Percentiles rank a stretch among this genome's conserved stretches.
phyloP scores from a whole-genome alignment of 768 basidiomycete genomes.

The Agaricus subrufescens region DNA sequence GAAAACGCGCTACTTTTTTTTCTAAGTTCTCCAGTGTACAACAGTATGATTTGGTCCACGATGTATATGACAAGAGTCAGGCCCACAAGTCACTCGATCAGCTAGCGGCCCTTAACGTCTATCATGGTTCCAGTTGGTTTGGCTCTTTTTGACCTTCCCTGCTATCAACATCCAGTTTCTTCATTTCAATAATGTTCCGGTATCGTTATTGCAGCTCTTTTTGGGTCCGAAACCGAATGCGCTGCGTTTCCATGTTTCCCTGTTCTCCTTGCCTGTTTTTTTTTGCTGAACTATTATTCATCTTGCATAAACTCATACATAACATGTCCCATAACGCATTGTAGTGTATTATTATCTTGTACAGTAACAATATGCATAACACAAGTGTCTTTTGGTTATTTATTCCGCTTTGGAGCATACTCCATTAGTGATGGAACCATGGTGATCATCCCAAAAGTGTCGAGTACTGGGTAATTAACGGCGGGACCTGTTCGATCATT shows the following conservation, averaged over 20 bases:
- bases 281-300: slow-evolving; percentile 6
- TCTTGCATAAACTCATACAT: slow-evolving; percentile 3
- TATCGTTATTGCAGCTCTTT: slow-evolving; percentile 21
- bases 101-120: no score
- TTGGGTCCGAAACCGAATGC: neutral
- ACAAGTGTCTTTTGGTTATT: neutral
- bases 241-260: neutral
- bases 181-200: slow-evolving; percentile 1
- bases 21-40: no score
- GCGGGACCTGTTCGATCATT: neutral
- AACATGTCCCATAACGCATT: neutral
- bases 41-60: no score
- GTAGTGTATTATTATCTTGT: slow-evolving; percentile 7
- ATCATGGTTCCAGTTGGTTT: no score
- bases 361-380: slow-evolving; percentile 3
- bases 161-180: neutral
- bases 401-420: no score
- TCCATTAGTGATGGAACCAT: no score
- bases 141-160: neutral
- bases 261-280: neutral
- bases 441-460: neutral
- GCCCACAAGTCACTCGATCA: no score
- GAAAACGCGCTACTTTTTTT: no score
- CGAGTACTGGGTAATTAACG: neutral
- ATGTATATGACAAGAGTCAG: no score